A percentile compares a stretch with the other conserved stretches of the same genome.
Conservation (phyloP, 192 early-diverging fungal genomes). For the Entomortierella chlamydospora region DNA sequence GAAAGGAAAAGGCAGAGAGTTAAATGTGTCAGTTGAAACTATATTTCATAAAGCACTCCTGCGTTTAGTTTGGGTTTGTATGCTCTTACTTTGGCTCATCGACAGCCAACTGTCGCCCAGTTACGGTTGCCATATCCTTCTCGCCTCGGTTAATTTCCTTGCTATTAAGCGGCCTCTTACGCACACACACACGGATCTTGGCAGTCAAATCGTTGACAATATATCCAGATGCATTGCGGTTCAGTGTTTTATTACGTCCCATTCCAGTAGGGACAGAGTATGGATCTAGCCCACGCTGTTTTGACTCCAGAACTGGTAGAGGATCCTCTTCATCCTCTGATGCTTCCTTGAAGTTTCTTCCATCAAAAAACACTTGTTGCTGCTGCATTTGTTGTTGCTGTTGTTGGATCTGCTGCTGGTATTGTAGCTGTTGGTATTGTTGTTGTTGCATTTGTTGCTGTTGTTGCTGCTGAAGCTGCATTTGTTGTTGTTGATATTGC, state of each 20-base stretch:
- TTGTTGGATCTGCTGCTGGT: slow-evolving; percentile 18
- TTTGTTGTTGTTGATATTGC: slow-evolving; percentile 30
- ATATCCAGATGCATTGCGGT: slow-evolving; percentile 35
- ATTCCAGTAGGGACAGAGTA: slow-evolving; percentile 76
- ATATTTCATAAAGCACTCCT: too few species aligned
- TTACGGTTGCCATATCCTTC: slow-evolving; percentile 83
- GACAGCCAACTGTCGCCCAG: slow-evolving; percentile 78
- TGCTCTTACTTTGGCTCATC: slow-evolving; percentile 91
- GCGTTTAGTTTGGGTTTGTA: neutral
- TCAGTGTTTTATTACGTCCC: slow-evolving; percentile 29
- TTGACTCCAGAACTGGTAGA: slow-evolving; percentile 34
- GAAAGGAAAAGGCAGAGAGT: neutral
- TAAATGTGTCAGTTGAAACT: neutral
- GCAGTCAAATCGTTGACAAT: slow-evolving; percentile 69
- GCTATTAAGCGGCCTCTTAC: slow-evolving; percentile 93
- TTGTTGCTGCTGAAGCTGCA: slow-evolving; percentile 29
- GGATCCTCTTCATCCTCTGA: slow-evolving; percentile 57
- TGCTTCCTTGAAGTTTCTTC: slow-evolving; percentile 50
- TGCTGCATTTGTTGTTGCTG: slow-evolving; percentile 33
- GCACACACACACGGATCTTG: slow-evolving; percentile 96
- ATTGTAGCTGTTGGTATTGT: slow-evolving; percentile 26
- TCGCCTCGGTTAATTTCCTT: slow-evolving; percentile 87
- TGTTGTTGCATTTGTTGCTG: slow-evolving; percentile 23
- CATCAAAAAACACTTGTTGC: slow-evolving; percentile 27
- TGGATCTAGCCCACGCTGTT: slow-evolving; percentile 68